These are phyloP conservation scores for Guyanaporus albipodus DNA, from an alignment of 768 basidiomycete species.

Conservation along the genomic window DNA sequence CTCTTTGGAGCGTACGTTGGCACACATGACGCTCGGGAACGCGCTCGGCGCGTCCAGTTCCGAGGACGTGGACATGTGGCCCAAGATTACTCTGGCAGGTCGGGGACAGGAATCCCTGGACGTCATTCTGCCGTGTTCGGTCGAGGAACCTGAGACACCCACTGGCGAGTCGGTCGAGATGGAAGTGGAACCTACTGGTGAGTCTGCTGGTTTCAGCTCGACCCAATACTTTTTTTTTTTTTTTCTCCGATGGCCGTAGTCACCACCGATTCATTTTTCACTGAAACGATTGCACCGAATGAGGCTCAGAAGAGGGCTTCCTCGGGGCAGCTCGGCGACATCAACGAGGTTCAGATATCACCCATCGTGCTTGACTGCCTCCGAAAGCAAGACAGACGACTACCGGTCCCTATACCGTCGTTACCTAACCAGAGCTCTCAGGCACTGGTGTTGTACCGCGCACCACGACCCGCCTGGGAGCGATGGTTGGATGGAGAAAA, in stretches of 20 bases:
- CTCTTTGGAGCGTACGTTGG: constrained; percentile 54
- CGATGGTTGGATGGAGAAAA: too few species aligned
- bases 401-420: constrained; percentile 20
- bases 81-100: constrained; percentile 3
- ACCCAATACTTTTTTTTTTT: constrained; percentile 5
- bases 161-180: constrained; percentile 56
- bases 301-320: constrained; percentile 27
- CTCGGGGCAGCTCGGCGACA: constrained; percentile 14
- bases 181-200: constrained; percentile 68
- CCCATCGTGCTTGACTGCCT: constrained; percentile 45
- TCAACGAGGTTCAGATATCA: constrained; percentile 39
- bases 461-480: constrained; percentile 33
- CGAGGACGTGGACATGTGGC: constrained; percentile 20
- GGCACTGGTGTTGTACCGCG: constrained; percentile 55
- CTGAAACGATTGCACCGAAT: constrained; percentile 21
- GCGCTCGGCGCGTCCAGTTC: constrained; percentile 1
- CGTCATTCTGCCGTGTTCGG: constrained; percentile 32
- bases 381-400: constrained; percentile 28
- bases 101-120: constrained; percentile 3
- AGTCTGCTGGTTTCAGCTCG: too few species aligned
- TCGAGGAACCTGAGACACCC: constrained; percentile 39
- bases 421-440: constrained; percentile 25
- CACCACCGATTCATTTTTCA: constrained; percentile 19
- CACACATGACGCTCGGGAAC: constrained; percentile 41
- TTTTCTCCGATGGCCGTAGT: constrained; percentile 1